phyloP scores from a whole-genome alignment of 176 grass and related monocot species.

The Juncus inflexus region DNA sequence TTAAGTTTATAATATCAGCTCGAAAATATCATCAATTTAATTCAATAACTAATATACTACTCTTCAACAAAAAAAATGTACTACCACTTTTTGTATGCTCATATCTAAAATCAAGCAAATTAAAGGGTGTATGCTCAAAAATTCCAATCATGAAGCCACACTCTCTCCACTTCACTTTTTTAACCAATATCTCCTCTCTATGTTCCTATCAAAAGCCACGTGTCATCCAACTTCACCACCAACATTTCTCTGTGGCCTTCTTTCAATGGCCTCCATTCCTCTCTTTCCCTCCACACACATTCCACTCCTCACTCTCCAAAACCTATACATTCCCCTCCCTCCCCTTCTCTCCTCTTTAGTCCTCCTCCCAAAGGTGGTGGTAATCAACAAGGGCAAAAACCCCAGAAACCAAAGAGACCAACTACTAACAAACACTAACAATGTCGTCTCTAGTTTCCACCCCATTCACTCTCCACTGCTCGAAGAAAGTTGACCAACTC shows the following conservation, averaged over 20 bases:
- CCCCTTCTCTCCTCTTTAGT: not conserved
- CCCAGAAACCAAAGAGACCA: not conserved
- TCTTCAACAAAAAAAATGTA: too few relatives aligned
- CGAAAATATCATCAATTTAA: too few relatives aligned
- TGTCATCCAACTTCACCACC: conserved; percentile 26
- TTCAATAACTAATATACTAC: too few relatives aligned
- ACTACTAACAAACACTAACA: conserved; percentile 23
- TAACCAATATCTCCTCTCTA: not conserved
- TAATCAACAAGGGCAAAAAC: not conserved
- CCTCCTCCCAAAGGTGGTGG: not conserved
- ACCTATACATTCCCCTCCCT: conserved; percentile 21
- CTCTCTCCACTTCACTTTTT: conserved; percentile 10
- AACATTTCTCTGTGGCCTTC: not conserved
- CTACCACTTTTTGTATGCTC: too few relatives aligned
- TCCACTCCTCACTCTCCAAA: not conserved
- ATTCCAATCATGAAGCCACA: not conserved
- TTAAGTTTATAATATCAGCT: not conserved
- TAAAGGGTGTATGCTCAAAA: conserved; percentile 14
- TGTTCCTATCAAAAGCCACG: conserved; percentile 22
- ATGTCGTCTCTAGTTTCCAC: conserved; percentile 85
- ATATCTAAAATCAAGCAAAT: not conserved
- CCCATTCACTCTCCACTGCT: conserved; percentile 43
- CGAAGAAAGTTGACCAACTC: conserved; percentile 34
- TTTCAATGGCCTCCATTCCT: conserved; percentile 3
- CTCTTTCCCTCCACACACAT: conserved; percentile 18